Evolutionary conservation across 257 asterid genomes (phyloP).

Genomic region (Nicotiana sylvestris): DNA sequence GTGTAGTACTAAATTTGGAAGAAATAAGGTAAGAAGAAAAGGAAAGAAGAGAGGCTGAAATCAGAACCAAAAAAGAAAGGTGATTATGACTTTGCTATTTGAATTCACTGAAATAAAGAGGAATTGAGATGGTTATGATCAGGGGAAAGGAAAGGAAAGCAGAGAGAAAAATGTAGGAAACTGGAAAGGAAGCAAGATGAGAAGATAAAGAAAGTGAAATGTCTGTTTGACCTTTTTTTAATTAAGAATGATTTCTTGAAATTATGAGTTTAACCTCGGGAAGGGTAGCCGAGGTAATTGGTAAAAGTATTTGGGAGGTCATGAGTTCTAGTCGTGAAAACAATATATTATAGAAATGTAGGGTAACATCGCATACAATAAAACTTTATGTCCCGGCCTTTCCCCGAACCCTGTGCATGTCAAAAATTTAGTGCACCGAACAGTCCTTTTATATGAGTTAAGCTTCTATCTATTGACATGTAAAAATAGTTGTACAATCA

Average conservation of each 20-base stretch:
- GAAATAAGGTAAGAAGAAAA: not conserved
- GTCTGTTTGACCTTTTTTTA: constrained; percentile 37
- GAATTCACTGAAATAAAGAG: not conserved
- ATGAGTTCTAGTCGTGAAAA: too few species aligned
- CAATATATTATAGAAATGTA: too few species aligned
- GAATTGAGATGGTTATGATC: not conserved
- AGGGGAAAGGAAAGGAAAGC: not conserved
- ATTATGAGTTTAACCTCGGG: too few species aligned
- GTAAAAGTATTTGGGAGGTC: accelerated
- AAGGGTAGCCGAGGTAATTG: too few species aligned
- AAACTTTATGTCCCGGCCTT: too few species aligned
- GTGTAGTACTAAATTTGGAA: constrained; percentile 6
- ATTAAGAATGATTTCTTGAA: not conserved
- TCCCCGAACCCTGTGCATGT: accelerated
- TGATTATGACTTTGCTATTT: constrained; percentile 4
- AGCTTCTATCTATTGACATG: too few species aligned
- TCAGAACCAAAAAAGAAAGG: constrained; percentile 5
- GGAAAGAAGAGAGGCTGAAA: constrained; percentile 8
- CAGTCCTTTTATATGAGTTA: too few species aligned
- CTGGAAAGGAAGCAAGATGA: constrained; percentile 42
- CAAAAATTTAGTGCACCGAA: too few species aligned
- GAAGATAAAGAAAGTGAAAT: constrained; percentile 27
- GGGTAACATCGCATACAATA: too few species aligned
- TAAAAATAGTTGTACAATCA: too few species aligned
- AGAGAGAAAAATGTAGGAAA: constrained; percentile 29